phyloP scores from a whole-genome alignment of 106 monocot genomes.

The Posidonia australis region DNA sequence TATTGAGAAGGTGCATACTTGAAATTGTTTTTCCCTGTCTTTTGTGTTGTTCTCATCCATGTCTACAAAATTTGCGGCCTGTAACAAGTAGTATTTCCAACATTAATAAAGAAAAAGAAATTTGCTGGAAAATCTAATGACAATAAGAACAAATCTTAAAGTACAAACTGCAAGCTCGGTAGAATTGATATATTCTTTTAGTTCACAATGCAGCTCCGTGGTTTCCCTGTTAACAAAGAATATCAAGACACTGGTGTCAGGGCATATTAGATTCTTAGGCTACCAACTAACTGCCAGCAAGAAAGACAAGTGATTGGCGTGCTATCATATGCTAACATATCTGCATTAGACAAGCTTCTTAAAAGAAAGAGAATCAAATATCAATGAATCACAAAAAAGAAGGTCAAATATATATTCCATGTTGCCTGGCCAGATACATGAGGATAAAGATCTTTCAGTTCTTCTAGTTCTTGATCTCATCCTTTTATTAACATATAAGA shows the following conservation, averaged over 20 bases:
- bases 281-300: background rate
- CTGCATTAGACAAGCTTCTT: too few relatives aligned
- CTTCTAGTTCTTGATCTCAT: background rate
- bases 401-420: too few relatives aligned
- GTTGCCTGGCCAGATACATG: too few relatives aligned
- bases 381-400: too few relatives aligned
- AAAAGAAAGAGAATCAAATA: too few relatives aligned
- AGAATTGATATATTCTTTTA: background rate
- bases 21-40: background rate
- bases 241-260: background rate
- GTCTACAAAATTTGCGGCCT: background rate
- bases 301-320: background rate
- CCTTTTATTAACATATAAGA: too few relatives aligned
- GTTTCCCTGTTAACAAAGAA: slow-evolving; percentile 20
- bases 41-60: background rate
- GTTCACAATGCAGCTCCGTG: slow-evolving; percentile 5
- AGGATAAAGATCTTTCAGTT: background rate
- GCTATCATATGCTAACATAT: too few relatives aligned
- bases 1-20: background rate
- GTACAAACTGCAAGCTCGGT: background rate
- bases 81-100: background rate
- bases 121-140: background rate
- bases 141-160: background rate
- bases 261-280: background rate
- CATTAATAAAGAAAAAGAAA: background rate